Evolutionary conservation across 495 filamentous ascomycete species (phyloP).

Genomic region (Annulohypoxylon stygium): DNA sequence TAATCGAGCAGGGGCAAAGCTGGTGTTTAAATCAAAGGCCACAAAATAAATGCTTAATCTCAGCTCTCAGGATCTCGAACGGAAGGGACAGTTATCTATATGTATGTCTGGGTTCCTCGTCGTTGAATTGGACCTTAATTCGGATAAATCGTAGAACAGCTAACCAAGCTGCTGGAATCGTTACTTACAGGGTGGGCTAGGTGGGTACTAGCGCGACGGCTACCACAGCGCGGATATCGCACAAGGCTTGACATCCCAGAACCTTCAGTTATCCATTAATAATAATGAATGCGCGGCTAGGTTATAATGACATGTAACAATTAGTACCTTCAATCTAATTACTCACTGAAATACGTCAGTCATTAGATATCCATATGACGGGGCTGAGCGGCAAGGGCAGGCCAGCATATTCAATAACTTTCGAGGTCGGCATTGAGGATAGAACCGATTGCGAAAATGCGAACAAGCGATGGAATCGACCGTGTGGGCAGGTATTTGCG

Average conservation of each 20-base stretch:
- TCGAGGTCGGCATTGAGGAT: conserved; percentile 5
- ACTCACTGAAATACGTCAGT: background rate
- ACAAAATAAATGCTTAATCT: background rate
- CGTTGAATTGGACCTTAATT: background rate
- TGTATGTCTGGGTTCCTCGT: background rate
- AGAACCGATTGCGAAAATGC: conserved; percentile 13
- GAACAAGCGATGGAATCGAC: conserved; percentile 15
- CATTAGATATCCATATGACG: conserved; percentile 24
- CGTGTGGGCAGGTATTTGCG: conserved; percentile 42
- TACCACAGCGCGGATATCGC: conserved; percentile 14
- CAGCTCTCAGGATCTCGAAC: no score
- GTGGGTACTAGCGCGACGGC: background rate
- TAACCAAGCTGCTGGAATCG: background rate
- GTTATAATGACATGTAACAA: conserved; percentile 5
- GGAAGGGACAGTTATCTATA: background rate
- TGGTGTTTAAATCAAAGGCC: background rate
- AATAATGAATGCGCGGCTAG: conserved; percentile 5
- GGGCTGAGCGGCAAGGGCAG: conserved; percentile 41
- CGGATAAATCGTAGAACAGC: background rate
- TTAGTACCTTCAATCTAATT: conserved; percentile 16
- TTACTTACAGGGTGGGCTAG: background rate
- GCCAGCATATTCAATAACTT: conserved; percentile 20
- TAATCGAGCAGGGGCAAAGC: background rate
- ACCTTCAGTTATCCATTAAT: background rate
- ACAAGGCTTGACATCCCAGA: conserved; percentile 1